Percentiles rank a stretch among this genome's conserved stretches.
Conservation (phyloP, 1,284 basidiomycete genomes). For the Sporisorium exsertum region DNA sequence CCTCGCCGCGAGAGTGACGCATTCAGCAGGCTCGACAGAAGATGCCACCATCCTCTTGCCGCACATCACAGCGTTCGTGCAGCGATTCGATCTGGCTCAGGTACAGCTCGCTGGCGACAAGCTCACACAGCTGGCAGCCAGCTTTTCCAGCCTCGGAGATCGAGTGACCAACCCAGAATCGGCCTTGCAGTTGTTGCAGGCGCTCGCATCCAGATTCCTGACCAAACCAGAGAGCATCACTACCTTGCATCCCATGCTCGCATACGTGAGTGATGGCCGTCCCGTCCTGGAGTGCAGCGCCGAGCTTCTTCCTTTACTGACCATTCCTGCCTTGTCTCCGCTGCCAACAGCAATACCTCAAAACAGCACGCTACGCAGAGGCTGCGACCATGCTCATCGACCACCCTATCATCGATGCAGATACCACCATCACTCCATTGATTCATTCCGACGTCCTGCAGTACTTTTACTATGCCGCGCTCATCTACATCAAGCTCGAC, state of each 20-base stretch:
- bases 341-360: constrained; percentile 37
- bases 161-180: constrained; percentile 26
- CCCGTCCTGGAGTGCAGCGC: not conserved
- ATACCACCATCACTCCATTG: constrained; percentile 34
- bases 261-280: constrained; percentile 31
- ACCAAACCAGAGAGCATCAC: constrained; percentile 41
- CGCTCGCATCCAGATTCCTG: constrained; percentile 26
- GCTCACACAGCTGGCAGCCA: constrained; percentile 29
- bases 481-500: constrained; percentile 51
- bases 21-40: constrained; percentile 13
- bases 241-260: constrained; percentile 48
- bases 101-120: constrained; percentile 35
- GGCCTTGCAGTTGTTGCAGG: constrained; percentile 28
- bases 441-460: constrained; percentile 54
- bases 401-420: constrained; percentile 42
- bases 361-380: constrained; percentile 42
- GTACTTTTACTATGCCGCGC: constrained; percentile 61
- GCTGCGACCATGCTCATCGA: constrained; percentile 50
- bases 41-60: constrained; percentile 22
- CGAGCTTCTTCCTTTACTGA: not conserved
- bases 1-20: constrained; percentile 32
- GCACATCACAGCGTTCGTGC: constrained; percentile 28
- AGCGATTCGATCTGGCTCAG: constrained; percentile 25
- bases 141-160: constrained; percentile 19
- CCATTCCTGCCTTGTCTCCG: not conserved